Percentiles rank a stretch among this genome's conserved stretches.
phyloP scores from a whole-genome alignment of 208 protist species.

The Wallacemonas sp. region DNA sequence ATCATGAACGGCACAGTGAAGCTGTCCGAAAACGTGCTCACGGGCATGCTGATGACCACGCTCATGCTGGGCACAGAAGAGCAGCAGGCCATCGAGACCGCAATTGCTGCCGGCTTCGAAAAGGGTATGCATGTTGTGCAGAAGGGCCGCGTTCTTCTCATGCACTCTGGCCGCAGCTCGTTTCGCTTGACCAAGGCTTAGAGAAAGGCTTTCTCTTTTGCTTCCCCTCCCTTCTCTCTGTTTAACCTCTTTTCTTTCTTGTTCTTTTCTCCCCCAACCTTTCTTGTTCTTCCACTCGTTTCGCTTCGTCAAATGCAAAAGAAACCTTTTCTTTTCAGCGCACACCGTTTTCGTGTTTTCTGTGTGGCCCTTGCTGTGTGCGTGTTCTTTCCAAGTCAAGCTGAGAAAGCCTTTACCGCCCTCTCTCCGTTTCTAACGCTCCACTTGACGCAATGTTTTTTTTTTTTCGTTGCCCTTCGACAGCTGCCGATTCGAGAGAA shows the following conservation, averaged over 20 bases:
- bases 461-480: no score
- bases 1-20: conserved; percentile 23
- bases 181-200: conserved; percentile 9
- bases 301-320: no score
- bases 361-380: no score
- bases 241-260: not conserved
- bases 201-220: conserved; percentile 13
- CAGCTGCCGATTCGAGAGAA: no score
- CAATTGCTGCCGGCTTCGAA: conserved; percentile 18
- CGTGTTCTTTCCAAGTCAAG: no score
- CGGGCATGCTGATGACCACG: conserved; percentile 32
- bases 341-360: no score
- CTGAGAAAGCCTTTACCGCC: no score
- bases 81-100: conserved; percentile 24
- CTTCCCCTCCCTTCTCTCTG: conserved; percentile 7
- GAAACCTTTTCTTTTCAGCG: no score
- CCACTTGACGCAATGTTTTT: no score
- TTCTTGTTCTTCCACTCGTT: no score
- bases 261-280: conserved; percentile 4
- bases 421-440: no score
- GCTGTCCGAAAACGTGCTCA: conserved; percentile 20
- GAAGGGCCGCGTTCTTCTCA: conserved; percentile 19
- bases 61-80: conserved; percentile 21
- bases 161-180: conserved; percentile 8
- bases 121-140: conserved; percentile 31